Percentiles rank a stretch among this genome's conserved stretches.
Conservation (phyloP, 345 rosid genomes). For the Gossypium raimondii region DNA sequence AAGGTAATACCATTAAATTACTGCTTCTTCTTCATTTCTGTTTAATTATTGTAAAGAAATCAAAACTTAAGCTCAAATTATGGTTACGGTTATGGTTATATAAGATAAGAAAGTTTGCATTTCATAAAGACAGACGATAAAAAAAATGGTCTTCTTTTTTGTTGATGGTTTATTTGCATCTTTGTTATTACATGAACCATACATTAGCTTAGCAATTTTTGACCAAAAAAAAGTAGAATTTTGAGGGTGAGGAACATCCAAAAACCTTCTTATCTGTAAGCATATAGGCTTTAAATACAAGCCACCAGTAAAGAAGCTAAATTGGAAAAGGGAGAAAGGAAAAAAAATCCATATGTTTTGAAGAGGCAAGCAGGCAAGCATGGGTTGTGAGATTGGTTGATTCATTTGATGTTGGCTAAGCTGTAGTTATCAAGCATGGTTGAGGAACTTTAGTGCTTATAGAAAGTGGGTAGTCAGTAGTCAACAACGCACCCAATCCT, state of each 20-base stretch:
- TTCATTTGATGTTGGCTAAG: not conserved
- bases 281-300: no score
- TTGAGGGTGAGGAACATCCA: no score
- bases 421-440: no score
- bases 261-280: not conserved
- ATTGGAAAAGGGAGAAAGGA: no score
- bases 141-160: not conserved
- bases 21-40: not conserved
- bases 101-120: not conserved
- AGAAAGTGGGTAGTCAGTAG: not conserved
- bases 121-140: not conserved
- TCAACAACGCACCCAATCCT: conserved; percentile 4
- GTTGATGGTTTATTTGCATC: not conserved
- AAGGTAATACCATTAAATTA: not conserved
- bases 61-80: not conserved
- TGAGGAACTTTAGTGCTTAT: no score
- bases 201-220: no score
- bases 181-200: not conserved
- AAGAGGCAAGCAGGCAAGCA: no score
- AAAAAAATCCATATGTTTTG: no score
- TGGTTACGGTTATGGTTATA: not conserved
- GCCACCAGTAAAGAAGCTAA: no score
- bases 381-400: not conserved
- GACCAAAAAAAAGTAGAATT: no score
- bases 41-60: not conserved